Evolutionary conservation across 768 basidiomycete species (phyloP).

Genomic region (Kwoniella pini): DNA sequence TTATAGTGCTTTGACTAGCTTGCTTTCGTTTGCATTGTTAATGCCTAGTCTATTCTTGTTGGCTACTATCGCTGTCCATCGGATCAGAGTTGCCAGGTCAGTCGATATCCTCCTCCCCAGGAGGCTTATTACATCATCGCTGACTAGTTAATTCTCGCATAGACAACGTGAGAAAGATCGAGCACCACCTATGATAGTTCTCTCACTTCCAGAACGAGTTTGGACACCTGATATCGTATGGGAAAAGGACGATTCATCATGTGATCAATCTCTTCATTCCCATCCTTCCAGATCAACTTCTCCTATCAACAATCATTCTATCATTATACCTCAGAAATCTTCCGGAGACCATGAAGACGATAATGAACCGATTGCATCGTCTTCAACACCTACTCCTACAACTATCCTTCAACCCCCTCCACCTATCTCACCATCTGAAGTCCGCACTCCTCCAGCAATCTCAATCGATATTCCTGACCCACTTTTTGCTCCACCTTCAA

Average conservation of each 20-base stretch:
- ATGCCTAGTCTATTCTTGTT: constrained; percentile 88
- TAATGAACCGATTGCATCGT: neutral
- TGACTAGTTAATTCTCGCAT: constrained; percentile 59
- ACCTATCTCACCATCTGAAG: constrained; percentile 30
- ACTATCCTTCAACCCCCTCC: constrained; percentile 17
- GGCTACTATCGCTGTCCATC: constrained; percentile 83
- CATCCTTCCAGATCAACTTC: neutral
- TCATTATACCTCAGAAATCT: neutral
- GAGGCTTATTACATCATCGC: constrained; percentile 62
- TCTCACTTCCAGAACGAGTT: constrained; percentile 50
- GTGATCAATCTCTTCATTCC: constrained; percentile 13
- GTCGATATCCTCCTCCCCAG: constrained; percentile 61
- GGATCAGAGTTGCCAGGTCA: constrained; percentile 62
- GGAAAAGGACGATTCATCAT: constrained; percentile 51
- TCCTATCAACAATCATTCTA: neutral
- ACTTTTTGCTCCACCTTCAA: neutral
- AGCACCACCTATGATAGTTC: constrained; percentile 48
- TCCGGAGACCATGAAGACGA: neutral
- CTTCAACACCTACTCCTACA: neutral
- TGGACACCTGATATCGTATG: constrained; percentile 54
- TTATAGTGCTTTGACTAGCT: constrained; percentile 53
- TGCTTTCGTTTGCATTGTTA: constrained; percentile 72
- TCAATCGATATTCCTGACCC: constrained; percentile 4
- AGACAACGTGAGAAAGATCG: constrained; percentile 63
- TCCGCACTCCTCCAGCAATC: constrained; percentile 22